Evolutionary conservation across 345 rosid genomes (phyloP).

Genomic region (Eucalyptus sp.): DNA sequence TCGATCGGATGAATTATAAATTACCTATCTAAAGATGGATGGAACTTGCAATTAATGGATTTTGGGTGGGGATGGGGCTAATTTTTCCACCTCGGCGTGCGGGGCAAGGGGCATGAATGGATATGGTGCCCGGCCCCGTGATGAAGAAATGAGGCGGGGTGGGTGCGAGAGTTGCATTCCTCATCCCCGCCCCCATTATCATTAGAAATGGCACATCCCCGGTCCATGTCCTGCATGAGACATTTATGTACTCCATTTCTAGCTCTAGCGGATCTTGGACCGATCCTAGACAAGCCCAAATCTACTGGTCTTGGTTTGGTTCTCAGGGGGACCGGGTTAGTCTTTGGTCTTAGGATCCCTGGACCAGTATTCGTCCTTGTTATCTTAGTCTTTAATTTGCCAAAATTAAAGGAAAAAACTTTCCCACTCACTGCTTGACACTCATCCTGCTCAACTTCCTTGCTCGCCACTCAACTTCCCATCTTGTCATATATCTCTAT

Average conservation of each 20-base stretch:
- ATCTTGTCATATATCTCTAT: too few species aligned
- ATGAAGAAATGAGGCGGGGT: neutral
- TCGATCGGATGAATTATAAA: neutral
- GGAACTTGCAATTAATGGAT: neutral
- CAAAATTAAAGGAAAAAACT: too few species aligned
- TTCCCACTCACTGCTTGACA: accelerated
- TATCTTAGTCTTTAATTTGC: too few species aligned
- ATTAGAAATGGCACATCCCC: neutral
- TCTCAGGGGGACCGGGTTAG: accelerated
- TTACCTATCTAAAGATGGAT: neutral
- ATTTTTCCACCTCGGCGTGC: neutral
- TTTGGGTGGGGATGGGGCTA: neutral
- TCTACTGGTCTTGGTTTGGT: accelerated
- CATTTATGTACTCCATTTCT: neutral
- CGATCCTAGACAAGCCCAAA: accelerated
- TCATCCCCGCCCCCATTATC: neutral
- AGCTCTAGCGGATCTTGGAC: neutral
- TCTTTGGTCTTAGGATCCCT: accelerated
- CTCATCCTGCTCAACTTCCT: too few species aligned
- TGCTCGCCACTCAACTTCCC: too few species aligned
- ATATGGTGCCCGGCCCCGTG: neutral
- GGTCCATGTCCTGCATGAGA: neutral
- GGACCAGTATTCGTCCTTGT: accelerated
- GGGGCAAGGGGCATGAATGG: neutral
- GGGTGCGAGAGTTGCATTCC: neutral